Conservation (phyloP, 306 rosid genomes). For the Quercus ilex region DNA sequence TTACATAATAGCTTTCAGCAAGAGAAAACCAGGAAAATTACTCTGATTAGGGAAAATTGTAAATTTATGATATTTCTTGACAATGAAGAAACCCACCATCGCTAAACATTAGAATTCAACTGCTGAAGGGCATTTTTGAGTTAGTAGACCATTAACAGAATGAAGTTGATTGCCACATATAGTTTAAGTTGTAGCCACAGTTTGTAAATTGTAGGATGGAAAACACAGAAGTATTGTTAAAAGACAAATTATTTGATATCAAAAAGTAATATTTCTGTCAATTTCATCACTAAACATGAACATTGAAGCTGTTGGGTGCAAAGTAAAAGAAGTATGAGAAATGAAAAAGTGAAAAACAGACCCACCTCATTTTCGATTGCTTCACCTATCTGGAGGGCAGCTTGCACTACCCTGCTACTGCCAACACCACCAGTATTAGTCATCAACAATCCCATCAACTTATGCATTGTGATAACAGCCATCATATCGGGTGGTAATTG, state of each 20-base stretch:
- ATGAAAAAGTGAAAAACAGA: conserved; percentile 8
- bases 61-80: not conserved
- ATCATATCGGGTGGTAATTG: conserved; percentile 69
- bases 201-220: not conserved
- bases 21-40: conserved; percentile 13
- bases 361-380: conserved; percentile 85
- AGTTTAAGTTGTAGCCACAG: conserved; percentile 1
- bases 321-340: not conserved
- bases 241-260: not conserved
- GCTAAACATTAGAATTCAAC: not conserved
- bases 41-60: not conserved
- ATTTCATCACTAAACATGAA: not conserved
- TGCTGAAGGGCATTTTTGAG: not conserved
- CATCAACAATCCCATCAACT: conserved; percentile 93
- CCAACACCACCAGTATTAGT: conserved; percentile 57
- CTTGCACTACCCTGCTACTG: conserved; percentile 63
- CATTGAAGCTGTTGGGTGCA: not conserved
- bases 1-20: not conserved
- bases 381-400: conserved; percentile 87
- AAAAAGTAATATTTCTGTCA: not conserved
- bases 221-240: not conserved
- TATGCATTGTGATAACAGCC: conserved; percentile 95
- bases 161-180: not conserved
- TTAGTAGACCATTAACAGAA: not conserved
- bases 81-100: not conserved